Conservation (phyloP, 495 filamentous ascomycete species). For the Tetracladium marchalianum region DNA sequence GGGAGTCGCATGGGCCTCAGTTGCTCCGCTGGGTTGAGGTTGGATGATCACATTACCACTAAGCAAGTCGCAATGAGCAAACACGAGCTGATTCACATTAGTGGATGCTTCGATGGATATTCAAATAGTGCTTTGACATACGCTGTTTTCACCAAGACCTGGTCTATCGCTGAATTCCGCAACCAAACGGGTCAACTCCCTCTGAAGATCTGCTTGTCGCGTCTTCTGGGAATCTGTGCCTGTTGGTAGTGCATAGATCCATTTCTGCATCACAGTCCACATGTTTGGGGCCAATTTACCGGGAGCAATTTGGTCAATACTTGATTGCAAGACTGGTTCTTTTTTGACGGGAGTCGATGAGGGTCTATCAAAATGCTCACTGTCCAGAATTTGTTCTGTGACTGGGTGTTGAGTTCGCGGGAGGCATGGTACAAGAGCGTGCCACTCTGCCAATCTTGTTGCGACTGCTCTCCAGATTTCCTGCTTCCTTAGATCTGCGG, state of each 20-base stretch:
- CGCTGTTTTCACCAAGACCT: slow-evolving; percentile 62
- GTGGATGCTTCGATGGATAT: background rate
- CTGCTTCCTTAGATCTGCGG: slow-evolving; percentile 63
- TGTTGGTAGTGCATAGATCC: slow-evolving; percentile 78
- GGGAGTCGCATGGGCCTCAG: slow-evolving; percentile 19
- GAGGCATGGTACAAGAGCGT: slow-evolving; percentile 64
- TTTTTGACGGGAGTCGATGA: slow-evolving; percentile 15
- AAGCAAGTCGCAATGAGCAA: slow-evolving; percentile 91
- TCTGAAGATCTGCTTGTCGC: slow-evolving; percentile 58
- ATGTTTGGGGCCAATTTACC: slow-evolving; percentile 63
- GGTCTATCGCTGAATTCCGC: slow-evolving; percentile 60
- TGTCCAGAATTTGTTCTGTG: slow-evolving; percentile 23
- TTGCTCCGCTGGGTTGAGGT: slow-evolving; percentile 32
- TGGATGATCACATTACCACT: slow-evolving; percentile 89
- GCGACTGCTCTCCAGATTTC: slow-evolving; percentile 77
- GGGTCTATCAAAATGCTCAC: slow-evolving; percentile 16
- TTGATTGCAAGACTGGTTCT: slow-evolving; percentile 29
- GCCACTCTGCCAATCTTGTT: slow-evolving; percentile 79
- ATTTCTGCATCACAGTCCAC: slow-evolving; percentile 93
- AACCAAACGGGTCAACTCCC: slow-evolving; percentile 61
- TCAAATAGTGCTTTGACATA: slow-evolving; percentile 31
- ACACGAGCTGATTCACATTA: slow-evolving; percentile 53
- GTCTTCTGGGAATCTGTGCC: slow-evolving; percentile 53
- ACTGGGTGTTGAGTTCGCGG: slow-evolving; percentile 23
- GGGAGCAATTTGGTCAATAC: slow-evolving; percentile 46